Conservation (phyloP, 768 basidiomycete species). For the Strobilomyces echinocephalus region DNA sequence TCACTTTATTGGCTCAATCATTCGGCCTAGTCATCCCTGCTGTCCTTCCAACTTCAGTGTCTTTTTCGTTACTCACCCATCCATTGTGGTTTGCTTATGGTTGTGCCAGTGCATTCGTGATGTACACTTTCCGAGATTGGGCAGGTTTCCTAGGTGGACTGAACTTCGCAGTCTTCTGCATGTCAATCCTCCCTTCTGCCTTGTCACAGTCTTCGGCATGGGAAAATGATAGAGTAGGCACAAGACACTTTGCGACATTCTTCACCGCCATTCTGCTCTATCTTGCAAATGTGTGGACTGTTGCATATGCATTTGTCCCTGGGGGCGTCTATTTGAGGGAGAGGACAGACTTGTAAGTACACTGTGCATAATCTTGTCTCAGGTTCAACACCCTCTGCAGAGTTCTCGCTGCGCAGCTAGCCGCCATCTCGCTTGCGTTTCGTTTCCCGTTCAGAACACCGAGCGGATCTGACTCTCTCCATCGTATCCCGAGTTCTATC, state of each 20-base stretch:
- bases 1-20: conserved; percentile 62
- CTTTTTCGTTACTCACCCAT: conserved; percentile 34
- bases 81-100: conserved; percentile 56
- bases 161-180: conserved; percentile 55
- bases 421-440: conserved; percentile 47
- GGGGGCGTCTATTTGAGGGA: conserved; percentile 73
- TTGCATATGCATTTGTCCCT: conserved; percentile 88
- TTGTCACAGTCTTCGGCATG: conserved; percentile 42
- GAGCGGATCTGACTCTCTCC: neutral
- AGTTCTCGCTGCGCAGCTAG: conserved; percentile 51
- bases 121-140: conserved; percentile 66
- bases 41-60: conserved; percentile 18
- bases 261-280: conserved; percentile 57
- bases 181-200: conserved; percentile 55
- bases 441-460: conserved; percentile 29
- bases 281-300: conserved; percentile 74
- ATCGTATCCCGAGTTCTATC: conserved; percentile 16
- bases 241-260: conserved; percentile 54
- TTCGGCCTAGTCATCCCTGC: conserved; percentile 49
- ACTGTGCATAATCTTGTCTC: neutral
- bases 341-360: conserved; percentile 63
- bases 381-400: conserved; percentile 28
- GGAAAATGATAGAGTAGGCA: conserved; percentile 37
- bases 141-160: conserved; percentile 66
- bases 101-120: conserved; percentile 43